Evolutionary conservation across 1,284 basidiomycete species (phyloP), one percentile per base, ranked within the genome.

Genomic region (Ustilago trichophora): DNA sequence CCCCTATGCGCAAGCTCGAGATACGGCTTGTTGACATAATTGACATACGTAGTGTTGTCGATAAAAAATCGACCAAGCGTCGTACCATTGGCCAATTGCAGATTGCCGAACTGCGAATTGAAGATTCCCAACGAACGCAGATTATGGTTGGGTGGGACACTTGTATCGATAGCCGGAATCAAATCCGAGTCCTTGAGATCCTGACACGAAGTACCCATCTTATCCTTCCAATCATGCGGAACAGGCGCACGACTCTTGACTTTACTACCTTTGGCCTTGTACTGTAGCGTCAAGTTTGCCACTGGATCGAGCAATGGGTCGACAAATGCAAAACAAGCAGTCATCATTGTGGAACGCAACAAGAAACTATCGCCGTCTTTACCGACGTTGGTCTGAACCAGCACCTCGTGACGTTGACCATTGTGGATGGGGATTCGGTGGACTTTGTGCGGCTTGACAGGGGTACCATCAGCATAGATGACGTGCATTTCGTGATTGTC

Each of bases 11-110:
- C 47, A 26, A 77, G 40, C 52, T 50, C 40, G 65, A 67, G 53
- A 65, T 77, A 31, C 52, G 74, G 36, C 62, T 67, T 38, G 54
- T 68, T 24, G 73, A 82, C 80, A 47, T 80, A 73, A 66, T 81
- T 64, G 41, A 49, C 35, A 15, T 57, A 67, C 7, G 60, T 67
- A 27, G 60, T 48, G 24, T 53, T 45, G 42, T 74, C 70, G 54
- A 74, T 38, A 37, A 69, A 74, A 52, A 66, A 72, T 3, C 65
- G 59, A 31, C 53, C 64, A 11, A 65, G 46, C 2, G 58, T 58
- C 3, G 69, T 48, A 13, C 52, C 58, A 38, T 68, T 55, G 35
- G 43, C 48, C 19, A 69, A 49, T 12, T 56, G 26, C 4, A 69
- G 59, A 35, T 59, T 60, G 24, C 66, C 66, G 26, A 69, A 69